These are phyloP conservation scores for Aureobasidium mangrovei DNA, from an alignment of 2,329 filamentous ascomycete genomes.

Conservation along the genomic window DNA sequence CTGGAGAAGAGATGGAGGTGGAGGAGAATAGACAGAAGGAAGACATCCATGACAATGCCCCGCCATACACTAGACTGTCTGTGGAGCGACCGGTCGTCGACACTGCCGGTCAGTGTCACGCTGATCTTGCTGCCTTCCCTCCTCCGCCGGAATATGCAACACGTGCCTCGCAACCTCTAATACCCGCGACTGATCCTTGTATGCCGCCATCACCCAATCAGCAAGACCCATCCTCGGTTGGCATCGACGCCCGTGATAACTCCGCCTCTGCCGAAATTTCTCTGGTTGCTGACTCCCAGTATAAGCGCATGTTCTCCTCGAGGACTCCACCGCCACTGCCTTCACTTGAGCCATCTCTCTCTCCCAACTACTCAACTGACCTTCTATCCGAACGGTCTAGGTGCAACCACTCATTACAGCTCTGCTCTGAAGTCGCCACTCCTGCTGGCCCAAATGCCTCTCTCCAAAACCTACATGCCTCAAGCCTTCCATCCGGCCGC, in stretches of 20 bases:
- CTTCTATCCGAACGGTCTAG: neutral
- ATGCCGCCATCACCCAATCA: neutral
- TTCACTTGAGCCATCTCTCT: neutral
- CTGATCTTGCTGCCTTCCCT: neutral
- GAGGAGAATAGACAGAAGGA: neutral
- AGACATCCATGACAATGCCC: neutral
- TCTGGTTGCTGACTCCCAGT: neutral
- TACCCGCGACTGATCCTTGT: neutral
- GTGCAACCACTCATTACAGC: neutral
- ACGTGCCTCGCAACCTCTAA: neutral
- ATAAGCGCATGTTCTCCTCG: neutral
- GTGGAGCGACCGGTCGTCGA: neutral
- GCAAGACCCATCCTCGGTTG: neutral
- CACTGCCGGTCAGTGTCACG: neutral
- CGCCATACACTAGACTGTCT: neutral
- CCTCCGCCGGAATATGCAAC: constrained; percentile 1
- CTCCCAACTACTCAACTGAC: neutral
- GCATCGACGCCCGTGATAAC: neutral
- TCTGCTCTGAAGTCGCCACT: neutral
- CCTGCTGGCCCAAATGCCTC: neutral
- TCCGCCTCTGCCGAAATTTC: neutral
- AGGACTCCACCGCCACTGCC: neutral
- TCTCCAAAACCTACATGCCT: neutral
- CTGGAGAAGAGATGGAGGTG: neutral
- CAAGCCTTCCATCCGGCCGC: neutral